Base-by-base conservation (phyloP, 106 monocot species). In the Allium cepa region DNA sequence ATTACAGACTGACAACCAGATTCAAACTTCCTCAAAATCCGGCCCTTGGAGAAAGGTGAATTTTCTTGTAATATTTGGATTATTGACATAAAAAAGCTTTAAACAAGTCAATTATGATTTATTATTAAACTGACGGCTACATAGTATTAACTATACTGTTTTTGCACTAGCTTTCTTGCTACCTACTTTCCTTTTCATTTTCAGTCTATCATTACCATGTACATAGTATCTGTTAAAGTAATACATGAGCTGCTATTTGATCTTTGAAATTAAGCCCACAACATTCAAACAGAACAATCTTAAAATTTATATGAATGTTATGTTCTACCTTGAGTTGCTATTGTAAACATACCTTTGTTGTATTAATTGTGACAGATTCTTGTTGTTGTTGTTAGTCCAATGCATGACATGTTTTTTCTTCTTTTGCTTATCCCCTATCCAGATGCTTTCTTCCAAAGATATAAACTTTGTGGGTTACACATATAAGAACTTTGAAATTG, bases 371-470 rank as follows among this genome's bases (percentile, higher is more conserved):
- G 50, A 18, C 11, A 49, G 22, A 49, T 7, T 53, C n/a, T 6
- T 56, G 1, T 49, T 26, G 10, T 8, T 11, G 4, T 73, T 17
- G 36, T 28, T 36, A 36, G 36, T 36, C 5, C 36, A 36, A 36
- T 36, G 36, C 36, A 36, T 36, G 36, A 36, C 36, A 36, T 36
- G 3, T 36, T 36, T 36, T 36, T 36, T 36, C 3, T 22, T 22
- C 22, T 22, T 22, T 22, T 55, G 63, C 17, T 56, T 15, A 26
- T 64, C 49, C 65, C 12, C 60, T 49, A 26, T 46, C 27, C 85
- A 85, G 85, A 85, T 85, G 85, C 85, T 85, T 78, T 62, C 85
- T 12, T 75, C 81, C 27, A 85, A 85, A 59, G 85, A 85, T 76
- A 67, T 78, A 46, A 85, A 85, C 71, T 85, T 85, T 66, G 85